phyloP scores from a whole-genome alignment of 164 flowering plant species.

The Magnolia sinica region DNA sequence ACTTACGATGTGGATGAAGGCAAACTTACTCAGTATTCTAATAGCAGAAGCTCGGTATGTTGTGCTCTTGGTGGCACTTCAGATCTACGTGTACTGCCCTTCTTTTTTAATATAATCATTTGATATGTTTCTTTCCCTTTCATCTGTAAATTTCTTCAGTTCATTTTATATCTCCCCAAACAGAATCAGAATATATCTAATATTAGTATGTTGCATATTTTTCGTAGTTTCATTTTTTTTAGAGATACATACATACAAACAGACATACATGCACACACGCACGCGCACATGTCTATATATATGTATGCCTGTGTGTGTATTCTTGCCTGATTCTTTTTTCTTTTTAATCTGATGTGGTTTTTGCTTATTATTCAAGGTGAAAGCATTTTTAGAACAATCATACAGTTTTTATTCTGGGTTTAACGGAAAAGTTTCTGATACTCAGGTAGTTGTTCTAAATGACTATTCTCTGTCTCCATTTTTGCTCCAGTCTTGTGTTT shows the following conservation, averaged over 20 bases:
- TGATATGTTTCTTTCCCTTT: neutral
- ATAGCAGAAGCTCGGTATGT: slow-evolving; percentile 56
- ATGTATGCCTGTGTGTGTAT: neutral
- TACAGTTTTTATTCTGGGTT: slow-evolving; percentile 59
- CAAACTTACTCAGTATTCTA: slow-evolving; percentile 56
- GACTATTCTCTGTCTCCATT: neutral
- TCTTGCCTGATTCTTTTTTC: neutral
- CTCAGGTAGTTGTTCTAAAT: slow-evolving; percentile 49
- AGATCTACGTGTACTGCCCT: neutral
- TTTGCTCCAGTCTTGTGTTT: neutral
- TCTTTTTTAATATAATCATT: neutral
- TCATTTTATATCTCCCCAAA: neutral
- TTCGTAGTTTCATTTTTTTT: neutral
- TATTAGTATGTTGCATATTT: neutral
- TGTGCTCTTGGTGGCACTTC: neutral
- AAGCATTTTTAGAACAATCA: slow-evolving; percentile 50
- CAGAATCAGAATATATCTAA: neutral
- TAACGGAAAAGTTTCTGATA: slow-evolving; percentile 61
- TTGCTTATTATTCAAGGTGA: slow-evolving; percentile 38
- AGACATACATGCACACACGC: no score
- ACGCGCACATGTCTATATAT: no score
- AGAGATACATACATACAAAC: neutral
- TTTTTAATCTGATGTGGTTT: neutral
- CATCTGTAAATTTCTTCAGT: neutral
- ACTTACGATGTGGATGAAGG: slow-evolving; percentile 48